Base-by-base conservation (phyloP, 2,329 filamentous ascomycete genomes). In the Colletotrichum sp. region DNA sequence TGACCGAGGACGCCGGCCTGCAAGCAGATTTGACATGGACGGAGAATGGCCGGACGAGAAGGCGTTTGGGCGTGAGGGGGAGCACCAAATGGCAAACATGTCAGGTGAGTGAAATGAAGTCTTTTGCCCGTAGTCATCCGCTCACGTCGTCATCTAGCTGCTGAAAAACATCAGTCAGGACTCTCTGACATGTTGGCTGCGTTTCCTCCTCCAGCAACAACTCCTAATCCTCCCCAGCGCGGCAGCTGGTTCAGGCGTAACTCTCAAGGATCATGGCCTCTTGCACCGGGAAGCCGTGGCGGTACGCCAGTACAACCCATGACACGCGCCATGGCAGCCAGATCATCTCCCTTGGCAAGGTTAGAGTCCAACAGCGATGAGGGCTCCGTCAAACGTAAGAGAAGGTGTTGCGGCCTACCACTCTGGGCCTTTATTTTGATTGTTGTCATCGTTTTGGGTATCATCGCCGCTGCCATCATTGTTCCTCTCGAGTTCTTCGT, bases 351-450 rank as follows among this genome's bases (percentile, higher is more conserved):
- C 2, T 12, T 76, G 28, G 49, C 44, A 21, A 69, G 70, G 7
- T 59, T 76, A 15, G 69, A 76, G n/a, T 79, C 79, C 28, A 74
- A 76, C 18, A 71, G 71, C 15, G 82, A 82, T 39, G 79, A 81
- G 63, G 77, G 71, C 15, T 77, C 77, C 7, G 84, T 83, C 66
- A 87, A 86, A 76, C 81, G 79, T 30, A 84, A 88, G 15, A 91
- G 94, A 52, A 91, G 91, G 71, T 98, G 94, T 85, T 99, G 96
- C 81, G 96, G 96, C 18, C 90, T 99, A 80, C 94, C 95, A 4
- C 82, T 94, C 18, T 98, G 95, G 93, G 91, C 90, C 0, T 96
- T 98, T 81, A 85, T 97, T 26, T 81, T 95, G 1, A 82, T 92
- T 13, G 70, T 91, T 18, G 84, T 98, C 24, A 82, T 96, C 6